Conservation (phyloP, 75 land plant genomes). For the Cunninghamia lanceolata region DNA sequence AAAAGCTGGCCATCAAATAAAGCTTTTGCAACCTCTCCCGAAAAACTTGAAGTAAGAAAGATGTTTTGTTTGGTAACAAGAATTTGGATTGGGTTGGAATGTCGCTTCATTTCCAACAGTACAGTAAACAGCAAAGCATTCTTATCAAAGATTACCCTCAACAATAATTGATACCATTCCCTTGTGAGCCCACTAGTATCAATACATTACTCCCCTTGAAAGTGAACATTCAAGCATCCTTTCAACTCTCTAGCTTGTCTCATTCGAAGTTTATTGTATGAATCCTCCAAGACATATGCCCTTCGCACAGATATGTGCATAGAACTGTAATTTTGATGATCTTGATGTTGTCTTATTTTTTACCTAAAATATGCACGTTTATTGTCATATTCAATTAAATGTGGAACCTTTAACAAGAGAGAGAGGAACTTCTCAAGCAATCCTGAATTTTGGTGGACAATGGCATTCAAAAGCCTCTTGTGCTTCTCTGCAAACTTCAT, state of each 20-base stretch:
- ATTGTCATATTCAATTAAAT: conserved; percentile 92
- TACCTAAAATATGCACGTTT: conserved; percentile 89
- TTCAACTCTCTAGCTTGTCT: conserved; percentile 84
- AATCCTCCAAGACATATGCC: conserved; percentile 95
- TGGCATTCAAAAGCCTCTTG: conserved; percentile 79
- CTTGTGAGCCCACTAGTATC: conserved; percentile 56
- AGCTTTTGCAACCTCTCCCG: conserved; percentile 56
- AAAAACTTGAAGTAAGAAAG: conserved; percentile 53
- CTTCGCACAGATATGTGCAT: conserved; percentile 82
- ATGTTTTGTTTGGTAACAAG: too few relatives aligned
- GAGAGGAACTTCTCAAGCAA: conserved; percentile 95
- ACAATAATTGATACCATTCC: conserved; percentile 49
- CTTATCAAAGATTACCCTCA: conserved; percentile 49
- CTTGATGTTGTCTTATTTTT: conserved; percentile 90
- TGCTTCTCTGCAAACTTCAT: conserved; percentile 85
- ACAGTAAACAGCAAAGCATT: conserved; percentile 53
- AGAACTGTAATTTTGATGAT: conserved; percentile 86
- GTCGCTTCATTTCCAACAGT: too few relatives aligned
- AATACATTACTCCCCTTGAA: conserved; percentile 91
- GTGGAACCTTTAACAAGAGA: conserved; percentile 81
- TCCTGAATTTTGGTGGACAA: conserved; percentile 89
- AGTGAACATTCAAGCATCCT: conserved; percentile 86
- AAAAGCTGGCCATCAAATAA: conserved; percentile 44
- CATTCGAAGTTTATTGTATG: conserved; percentile 92
- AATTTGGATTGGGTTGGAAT: too few relatives aligned